Evolutionary conservation across 768 basidiomycete genomes (phyloP), one percentile per base, ranked within the genome.

Genomic region (Lactarius hengduanensis): DNA sequence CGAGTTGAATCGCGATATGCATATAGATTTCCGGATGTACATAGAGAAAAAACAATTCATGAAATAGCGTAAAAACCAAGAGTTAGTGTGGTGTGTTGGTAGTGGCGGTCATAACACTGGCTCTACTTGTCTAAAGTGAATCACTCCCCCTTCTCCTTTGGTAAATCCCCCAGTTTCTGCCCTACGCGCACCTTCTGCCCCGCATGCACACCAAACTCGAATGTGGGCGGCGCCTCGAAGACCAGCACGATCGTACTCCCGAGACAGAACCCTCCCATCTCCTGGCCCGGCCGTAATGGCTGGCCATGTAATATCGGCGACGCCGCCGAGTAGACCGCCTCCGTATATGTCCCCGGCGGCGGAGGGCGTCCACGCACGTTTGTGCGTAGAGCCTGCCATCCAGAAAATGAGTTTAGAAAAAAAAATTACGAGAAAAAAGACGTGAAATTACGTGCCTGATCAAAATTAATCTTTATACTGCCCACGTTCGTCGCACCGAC

Each of bases 401-500:
- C 32, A 32, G 55, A 53, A 26, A 69, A 50, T 62, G 53, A 45
- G 41, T 55, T 20, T 5, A 54, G 10, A 28, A 40, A 16, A 15
- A 36, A 64, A 30, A 47, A 56, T 62, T 26, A 43, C 13, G 28
- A 40, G 6, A 22, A 15, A 10, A 57, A 54, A 64, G 4, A 50
- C n/a, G 45, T 9, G 10, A 40, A 32, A 58, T 22, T 47, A 64
- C 74, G 60, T 55, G 89, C 91, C 74, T 89, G 82, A 76, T 99
- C 97, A 76, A 99, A 99, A 75, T 97, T 96, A 74, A 99, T 84
- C 70, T 90, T 89, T 78, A 99, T 98, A 69, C 89, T 91, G 5
- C 97, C 97, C 60, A 98, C 97, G 75, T 99, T 98, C 13, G 96
- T 98, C 2, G 97, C 97, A 3, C 97, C 97, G 34, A 99, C 96